Evolutionary conservation across 768 basidiomycete genomes (phyloP), one percentile per base, ranked within the genome.

Genomic region (Psilocybe tampanensis): DNA sequence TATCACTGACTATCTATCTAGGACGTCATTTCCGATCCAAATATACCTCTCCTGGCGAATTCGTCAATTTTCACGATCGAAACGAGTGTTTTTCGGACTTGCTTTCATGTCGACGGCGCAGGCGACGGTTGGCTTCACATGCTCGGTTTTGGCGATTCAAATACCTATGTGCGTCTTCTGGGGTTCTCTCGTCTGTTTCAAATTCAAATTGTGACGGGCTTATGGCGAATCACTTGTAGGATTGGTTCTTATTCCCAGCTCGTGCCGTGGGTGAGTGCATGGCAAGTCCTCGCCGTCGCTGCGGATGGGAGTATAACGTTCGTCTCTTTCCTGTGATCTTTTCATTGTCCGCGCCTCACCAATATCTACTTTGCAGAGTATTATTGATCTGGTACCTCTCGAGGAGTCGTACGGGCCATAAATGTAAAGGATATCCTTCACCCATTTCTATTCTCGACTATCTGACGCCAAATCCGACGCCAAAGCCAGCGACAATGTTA

Each of bases 1-100:
- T 13, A 29, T 44, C 24, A 44, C n/a, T n/a, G 15, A 13, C n/a
- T 29, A 19, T 58, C 32, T n/a, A n/a, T 18, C 6, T 43, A 71
- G 70, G 24, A 68, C 71, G 2, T 72, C 70, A 2, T 66, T 69
- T 34, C 71, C 71, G 8, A 70, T 71, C 34, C 70, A 72, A 59
- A 52, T 69, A 17, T 72, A 67, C 51, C 64, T 72, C 18, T 65
- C 70, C 3, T 71, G 68, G 68, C 64, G 71, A 17, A 71, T 72
- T 36, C 60, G 55, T 33, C 54, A 60, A 18, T 65, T 71, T 39
- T 63, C 70, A 2, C 52, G 56, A 3, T 70, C 68, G 3, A 59
- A 32, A 43, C 50, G 57, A 34, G 59, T 68, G 2, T 72, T 69
- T 41, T 44, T 47, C 18, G 59, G 32, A 3, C 51, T 70, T 18